Evolutionary conservation across 176 grass and related monocot species (phyloP).

Genomic region (Lolium perenne): DNA sequence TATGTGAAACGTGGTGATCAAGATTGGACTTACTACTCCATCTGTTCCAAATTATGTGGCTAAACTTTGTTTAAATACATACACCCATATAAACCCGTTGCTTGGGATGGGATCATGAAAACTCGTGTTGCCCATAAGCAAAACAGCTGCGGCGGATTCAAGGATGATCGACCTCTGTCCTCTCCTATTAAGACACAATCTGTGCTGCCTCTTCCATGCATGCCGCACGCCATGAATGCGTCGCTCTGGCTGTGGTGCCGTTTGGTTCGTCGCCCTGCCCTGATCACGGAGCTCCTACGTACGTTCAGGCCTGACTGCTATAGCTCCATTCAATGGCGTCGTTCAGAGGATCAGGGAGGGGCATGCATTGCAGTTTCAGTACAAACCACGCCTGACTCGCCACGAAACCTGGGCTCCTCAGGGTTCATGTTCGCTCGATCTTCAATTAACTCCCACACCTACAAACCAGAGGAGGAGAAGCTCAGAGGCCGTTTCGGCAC

Average conservation of each 20-base stretch:
- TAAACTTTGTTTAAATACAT: too few species aligned
- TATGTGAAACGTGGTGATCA: too few species aligned
- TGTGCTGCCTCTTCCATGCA: neutral
- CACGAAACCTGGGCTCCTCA: neutral
- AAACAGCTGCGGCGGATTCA: neutral
- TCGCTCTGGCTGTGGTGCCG: neutral
- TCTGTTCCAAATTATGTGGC: too few species aligned
- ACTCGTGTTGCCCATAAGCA: neutral
- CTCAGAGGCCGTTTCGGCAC: neutral
- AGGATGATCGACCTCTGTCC: neutral
- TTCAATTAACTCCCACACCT: neutral
- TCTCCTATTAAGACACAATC: slow-evolving; percentile 2
- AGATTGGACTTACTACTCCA: too few species aligned
- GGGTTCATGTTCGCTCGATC: neutral
- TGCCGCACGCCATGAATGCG: neutral
- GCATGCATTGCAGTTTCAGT: slow-evolving; percentile 18
- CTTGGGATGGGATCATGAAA: neutral
- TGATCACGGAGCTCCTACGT: slow-evolving; percentile 17
- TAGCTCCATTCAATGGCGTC: slow-evolving; percentile 1
- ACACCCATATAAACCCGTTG: neutral
- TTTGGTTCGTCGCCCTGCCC: neutral
- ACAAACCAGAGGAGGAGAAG: neutral
- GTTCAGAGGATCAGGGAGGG: neutral
- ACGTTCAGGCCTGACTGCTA: neutral
- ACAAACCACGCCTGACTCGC: neutral